Evolutionary conservation across 257 asterid genomes (phyloP), one percentile per base, ranked within the genome.

Genomic region (Ilex aquifolium): DNA sequence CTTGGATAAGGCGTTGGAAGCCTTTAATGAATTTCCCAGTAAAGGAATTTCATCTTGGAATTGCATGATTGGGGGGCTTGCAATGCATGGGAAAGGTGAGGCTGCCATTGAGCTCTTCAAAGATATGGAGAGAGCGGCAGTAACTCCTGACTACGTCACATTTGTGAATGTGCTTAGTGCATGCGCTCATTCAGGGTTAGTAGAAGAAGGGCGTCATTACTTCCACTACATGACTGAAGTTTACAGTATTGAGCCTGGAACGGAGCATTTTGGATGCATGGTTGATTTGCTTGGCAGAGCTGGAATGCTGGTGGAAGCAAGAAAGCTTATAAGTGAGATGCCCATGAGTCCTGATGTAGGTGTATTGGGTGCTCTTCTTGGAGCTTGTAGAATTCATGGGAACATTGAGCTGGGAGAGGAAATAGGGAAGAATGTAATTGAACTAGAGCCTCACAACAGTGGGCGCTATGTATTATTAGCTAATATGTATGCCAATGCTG

Each of bases 251-350:
- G 75, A 66, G 59, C 91, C 95, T 15, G 69, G 95, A 63, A 88
- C 81, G 93, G 95, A 88, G 79, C 97, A 89, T 69, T 85, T 83
- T 29, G 97, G 97, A 57, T 88, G 97, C 59, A 55, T 88, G 64
- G 96, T 91, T 69, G 97, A 91, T 79, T 76, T 91, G 77, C 77
- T 91, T 2, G 97, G 97, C n/a, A 59, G 97, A 66, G 93, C 96
- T 5, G 96, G 96, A 57, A 70, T 84, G 55, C 67, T 91, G 7
- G 86, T 76, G 27, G 94, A 88, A 73, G 95, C 96, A 9, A 77
- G 54, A 66, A 66, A 66, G 15, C 81, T 84, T 36, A 74, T 82
- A 52, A 61, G 71, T 8, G 71, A 74, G 5, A 91, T 91, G 97
- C 97, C 94, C 11, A 74, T 83, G 80, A 82, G 69, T 13, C 78